Percentiles rank a stretch among this genome's conserved stretches.
These are phyloP conservation scores for Knoxia roxburghii DNA, from an alignment of 257 asterid genomes.

Conservation along the genomic window DNA sequence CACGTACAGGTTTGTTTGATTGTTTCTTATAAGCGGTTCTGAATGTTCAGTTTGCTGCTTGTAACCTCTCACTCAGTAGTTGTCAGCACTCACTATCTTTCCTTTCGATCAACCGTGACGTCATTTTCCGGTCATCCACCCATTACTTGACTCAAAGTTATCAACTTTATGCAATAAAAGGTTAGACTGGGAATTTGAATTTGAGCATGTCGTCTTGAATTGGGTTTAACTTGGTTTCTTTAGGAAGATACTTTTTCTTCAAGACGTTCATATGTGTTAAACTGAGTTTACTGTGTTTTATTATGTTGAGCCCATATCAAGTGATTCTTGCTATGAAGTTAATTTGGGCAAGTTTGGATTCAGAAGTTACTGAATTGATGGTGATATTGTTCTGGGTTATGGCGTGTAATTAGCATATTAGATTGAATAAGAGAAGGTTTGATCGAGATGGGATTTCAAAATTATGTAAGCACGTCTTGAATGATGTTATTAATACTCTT, in stretches of 20 bases:
- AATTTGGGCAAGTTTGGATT: slow-evolving; percentile 1
- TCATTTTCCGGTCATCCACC: slow-evolving; percentile 16
- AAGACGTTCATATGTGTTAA: not conserved
- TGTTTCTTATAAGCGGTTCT: not conserved
- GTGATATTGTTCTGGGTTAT: not conserved
- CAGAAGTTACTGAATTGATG: slow-evolving; percentile 2
- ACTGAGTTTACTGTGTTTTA: not conserved
- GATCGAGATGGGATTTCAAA: slow-evolving; percentile 18
- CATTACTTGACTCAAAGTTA: slow-evolving; percentile 3
- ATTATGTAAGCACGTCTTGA: not conserved
- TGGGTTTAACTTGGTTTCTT: not conserved
- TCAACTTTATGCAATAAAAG: slow-evolving; percentile 5
- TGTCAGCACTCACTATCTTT: slow-evolving; percentile 2
- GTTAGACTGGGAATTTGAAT: slow-evolving; percentile 7
- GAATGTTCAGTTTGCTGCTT: slow-evolving; percentile 15
- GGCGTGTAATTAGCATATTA: not conserved
- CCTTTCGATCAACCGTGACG: slow-evolving; percentile 12
- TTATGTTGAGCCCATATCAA: not conserved
- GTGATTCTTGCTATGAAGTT: not conserved
- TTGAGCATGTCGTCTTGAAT: slow-evolving; percentile 10
- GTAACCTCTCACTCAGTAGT: too few relatives aligned
- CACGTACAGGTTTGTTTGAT: not conserved
- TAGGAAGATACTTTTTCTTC: not conserved
- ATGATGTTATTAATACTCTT: not conserved
- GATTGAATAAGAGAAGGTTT: slow-evolving; percentile 12